Conservation (phyloP, 2,329 filamentous ascomycete genomes). For the Plenodomus lindquistii region DNA sequence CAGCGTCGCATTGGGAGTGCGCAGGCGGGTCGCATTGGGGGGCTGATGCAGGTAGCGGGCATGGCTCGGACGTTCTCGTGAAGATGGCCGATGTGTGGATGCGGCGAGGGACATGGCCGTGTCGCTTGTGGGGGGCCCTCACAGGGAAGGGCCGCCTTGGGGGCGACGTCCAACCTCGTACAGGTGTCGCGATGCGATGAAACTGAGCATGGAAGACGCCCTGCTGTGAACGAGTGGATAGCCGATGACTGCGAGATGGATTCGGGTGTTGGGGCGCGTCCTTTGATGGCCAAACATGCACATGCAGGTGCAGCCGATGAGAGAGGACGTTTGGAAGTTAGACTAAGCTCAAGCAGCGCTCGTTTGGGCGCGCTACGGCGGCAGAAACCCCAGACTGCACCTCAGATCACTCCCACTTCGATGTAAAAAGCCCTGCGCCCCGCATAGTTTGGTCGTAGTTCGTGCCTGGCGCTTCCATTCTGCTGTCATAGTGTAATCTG, state of each 20-base stretch:
- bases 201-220: conserved; percentile 46
- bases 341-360: conserved; percentile 7
- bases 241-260: conserved; percentile 41
- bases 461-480: background rate
- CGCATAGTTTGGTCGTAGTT: background rate
- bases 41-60: conserved; percentile 42
- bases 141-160: conserved; percentile 43
- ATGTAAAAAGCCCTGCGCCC: background rate
- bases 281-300: conserved; percentile 43
- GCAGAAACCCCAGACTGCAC: background rate
- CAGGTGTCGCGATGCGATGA: conserved; percentile 45
- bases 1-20: conserved; percentile 49
- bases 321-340: conserved; percentile 16
- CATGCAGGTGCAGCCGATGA: conserved; percentile 29
- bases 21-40: conserved; percentile 44
- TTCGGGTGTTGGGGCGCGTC: conserved; percentile 30
- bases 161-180: conserved; percentile 47
- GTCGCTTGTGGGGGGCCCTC: conserved; percentile 40
- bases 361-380: no score
- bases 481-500: background rate
- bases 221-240: conserved; percentile 29
- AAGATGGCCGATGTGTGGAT: conserved; percentile 46
- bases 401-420: background rate
- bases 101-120: conserved; percentile 43
- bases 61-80: conserved; percentile 48